Evolutionary conservation across 441 rosid genomes (phyloP).

Genomic region (Eutrema salsugineum): DNA sequence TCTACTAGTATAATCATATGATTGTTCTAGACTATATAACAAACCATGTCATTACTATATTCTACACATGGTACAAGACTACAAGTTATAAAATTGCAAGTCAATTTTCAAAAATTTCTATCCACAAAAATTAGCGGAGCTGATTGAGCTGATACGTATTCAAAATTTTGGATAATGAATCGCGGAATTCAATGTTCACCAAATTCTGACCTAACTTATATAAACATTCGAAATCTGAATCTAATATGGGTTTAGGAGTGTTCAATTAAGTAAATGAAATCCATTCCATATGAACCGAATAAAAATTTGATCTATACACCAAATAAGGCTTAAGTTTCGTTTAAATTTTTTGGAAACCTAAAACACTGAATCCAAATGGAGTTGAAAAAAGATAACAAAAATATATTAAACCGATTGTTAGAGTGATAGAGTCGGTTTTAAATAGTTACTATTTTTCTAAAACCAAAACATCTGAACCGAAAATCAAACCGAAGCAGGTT

Average conservation of each 20-base stretch:
- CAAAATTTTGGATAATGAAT: background rate
- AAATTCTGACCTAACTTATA: background rate
- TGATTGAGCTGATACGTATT: constrained; percentile 2
- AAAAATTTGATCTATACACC: background rate
- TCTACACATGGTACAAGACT: background rate
- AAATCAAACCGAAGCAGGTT: too few relatives aligned
- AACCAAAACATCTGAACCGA: too few relatives aligned
- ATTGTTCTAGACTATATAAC: background rate
- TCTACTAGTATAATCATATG: background rate
- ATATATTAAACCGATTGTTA: too few relatives aligned
- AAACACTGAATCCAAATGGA: too few relatives aligned
- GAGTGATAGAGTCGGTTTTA: too few relatives aligned
- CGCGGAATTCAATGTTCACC: constrained; percentile 7
- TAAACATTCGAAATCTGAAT: background rate
- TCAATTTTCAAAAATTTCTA: background rate
- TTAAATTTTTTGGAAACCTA: too few relatives aligned
- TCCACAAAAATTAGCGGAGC: constrained; percentile 2
- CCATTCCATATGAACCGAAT: background rate
- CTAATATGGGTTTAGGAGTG: background rate
- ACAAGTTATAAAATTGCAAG: background rate
- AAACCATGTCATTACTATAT: background rate
- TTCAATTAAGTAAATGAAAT: background rate
- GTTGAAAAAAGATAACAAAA: too few relatives aligned
- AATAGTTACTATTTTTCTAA: too few relatives aligned
- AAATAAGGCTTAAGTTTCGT: background rate